These are phyloP conservation scores for Umbelopsis ramanniana DNA, from an alignment of 192 early-diverging fungal genomes.

Conservation along the genomic window DNA sequence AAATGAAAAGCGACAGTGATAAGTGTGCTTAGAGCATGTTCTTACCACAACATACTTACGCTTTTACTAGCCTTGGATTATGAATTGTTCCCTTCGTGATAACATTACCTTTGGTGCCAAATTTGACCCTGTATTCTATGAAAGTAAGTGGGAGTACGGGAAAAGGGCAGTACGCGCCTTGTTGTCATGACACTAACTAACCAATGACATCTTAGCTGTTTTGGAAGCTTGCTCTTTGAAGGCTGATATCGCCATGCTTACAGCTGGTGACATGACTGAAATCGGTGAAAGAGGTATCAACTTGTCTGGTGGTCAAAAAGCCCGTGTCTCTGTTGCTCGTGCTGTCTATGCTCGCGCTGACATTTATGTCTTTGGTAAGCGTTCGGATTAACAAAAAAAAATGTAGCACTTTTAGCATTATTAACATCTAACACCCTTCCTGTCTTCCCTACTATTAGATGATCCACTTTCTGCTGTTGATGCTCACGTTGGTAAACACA, in stretches of 20 bases:
- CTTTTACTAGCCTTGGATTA: conserved; percentile 76
- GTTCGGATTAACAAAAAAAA: conserved; percentile 19
- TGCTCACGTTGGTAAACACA: conserved; percentile 68
- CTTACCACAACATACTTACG: too few species aligned
- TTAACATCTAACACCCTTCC: too few species aligned
- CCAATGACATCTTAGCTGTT: conserved; percentile 13
- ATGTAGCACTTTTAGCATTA: neutral
- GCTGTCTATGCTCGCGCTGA: conserved; percentile 92
- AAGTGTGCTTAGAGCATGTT: too few species aligned
- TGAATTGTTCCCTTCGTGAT: conserved; percentile 92
- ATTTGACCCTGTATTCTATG: conserved; percentile 79
- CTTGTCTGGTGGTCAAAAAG: conserved; percentile 92
- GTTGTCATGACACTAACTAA: neutral
- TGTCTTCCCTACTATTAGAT: conserved; percentile 32
- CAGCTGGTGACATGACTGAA: conserved; percentile 89
- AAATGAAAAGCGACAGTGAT: too few species aligned
- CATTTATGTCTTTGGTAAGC: conserved; percentile 78
- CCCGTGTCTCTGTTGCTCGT: conserved; percentile 63
- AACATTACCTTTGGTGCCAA: conserved; percentile 91
- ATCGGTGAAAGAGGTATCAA: conserved; percentile 93
- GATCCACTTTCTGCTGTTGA: conserved; percentile 68
- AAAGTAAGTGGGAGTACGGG: conserved; percentile 32
- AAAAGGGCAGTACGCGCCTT: too few species aligned
- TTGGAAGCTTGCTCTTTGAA: conserved; percentile 86
- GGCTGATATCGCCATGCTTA: conserved; percentile 85